Conservation (phyloP, 805 yeast genomes). For the Cyberlindnera bimundalis region DNA sequence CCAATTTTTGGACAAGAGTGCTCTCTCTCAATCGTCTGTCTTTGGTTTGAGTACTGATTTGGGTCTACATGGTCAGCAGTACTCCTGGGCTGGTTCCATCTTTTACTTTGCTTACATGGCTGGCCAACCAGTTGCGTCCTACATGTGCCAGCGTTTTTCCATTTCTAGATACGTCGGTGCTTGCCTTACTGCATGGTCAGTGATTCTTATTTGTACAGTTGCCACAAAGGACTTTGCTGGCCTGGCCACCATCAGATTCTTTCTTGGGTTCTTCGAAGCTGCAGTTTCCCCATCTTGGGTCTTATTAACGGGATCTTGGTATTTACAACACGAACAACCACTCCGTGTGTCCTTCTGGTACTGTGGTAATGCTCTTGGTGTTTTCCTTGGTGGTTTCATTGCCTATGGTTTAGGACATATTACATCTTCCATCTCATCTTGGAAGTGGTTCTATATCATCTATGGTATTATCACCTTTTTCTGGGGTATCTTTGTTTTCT, state of each 20-base stretch:
- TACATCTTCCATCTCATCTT: constrained; percentile 23
- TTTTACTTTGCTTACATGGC: constrained; percentile 8
- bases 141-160: constrained; percentile 2
- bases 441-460: constrained; percentile 26
- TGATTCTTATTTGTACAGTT: constrained; percentile 1
- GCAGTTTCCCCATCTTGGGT: constrained; percentile 33
- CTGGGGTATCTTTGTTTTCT: constrained; percentile 30
- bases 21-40: constrained; percentile 47
- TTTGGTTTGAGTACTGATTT: constrained; percentile 23
- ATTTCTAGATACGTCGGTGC: constrained; percentile 2
- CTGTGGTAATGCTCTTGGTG: constrained; percentile 31
- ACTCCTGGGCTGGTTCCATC: constrained; percentile 8
- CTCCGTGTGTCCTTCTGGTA: constrained; percentile 35
- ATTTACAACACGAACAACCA: constrained; percentile 31
- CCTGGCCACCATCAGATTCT: constrained; percentile 6
- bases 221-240: constrained; percentile 8
- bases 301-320: constrained; percentile 34
- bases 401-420: constrained; percentile 29
- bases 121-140: constrained; percentile 2
- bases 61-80: constrained; percentile 1
- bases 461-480: constrained; percentile 37
- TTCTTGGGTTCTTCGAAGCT: constrained; percentile 11
- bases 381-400: constrained; percentile 26
- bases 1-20: constrained; percentile 54
- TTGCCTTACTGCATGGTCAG: not conserved